Conservation (phyloP, 768 basidiomycete species). For the Russula dissimulans region DNA sequence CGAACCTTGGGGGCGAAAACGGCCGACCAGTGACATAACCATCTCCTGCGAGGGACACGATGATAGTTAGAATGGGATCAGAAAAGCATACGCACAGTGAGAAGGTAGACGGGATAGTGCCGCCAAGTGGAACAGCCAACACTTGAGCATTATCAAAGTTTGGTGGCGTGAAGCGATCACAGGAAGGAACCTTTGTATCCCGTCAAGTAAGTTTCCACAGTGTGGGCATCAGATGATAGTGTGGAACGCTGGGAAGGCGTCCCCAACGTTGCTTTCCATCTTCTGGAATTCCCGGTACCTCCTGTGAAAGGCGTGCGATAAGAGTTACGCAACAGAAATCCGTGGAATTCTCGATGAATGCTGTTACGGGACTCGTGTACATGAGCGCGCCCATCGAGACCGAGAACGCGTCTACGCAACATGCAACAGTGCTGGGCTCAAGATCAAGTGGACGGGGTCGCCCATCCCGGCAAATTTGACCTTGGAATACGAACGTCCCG, state of each 20-base stretch:
- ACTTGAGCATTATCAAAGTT: conserved; percentile 55
- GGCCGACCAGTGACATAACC: neutral
- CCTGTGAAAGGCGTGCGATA: conserved; percentile 20
- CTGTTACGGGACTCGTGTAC: too few species aligned
- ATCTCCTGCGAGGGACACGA: neutral
- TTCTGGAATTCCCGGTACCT: conserved; percentile 51
- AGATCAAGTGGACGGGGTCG: conserved; percentile 76
- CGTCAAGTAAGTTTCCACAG: conserved; percentile 74
- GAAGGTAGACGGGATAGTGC: conserved; percentile 49
- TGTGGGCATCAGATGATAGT: conserved; percentile 70
- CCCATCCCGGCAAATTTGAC: conserved; percentile 82
- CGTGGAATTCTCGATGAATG: too few species aligned
- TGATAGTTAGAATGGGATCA: neutral
- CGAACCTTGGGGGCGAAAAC: neutral
- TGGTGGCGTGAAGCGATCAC: conserved; percentile 55
- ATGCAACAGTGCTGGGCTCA: conserved; percentile 72
- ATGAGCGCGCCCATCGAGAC: conserved; percentile 71
- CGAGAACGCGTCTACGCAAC: conserved; percentile 73
- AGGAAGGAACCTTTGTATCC: conserved; percentile 49
- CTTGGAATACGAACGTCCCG: conserved; percentile 81
- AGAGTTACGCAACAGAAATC: too few species aligned
- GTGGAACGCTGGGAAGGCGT: conserved; percentile 77
- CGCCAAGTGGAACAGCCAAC: conserved; percentile 65
- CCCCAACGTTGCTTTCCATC: conserved; percentile 81
- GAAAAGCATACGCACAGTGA: neutral